These are phyloP conservation scores for Paulownia fortunei DNA, from an alignment of 257 asterid genomes.

Conservation along the genomic window DNA sequence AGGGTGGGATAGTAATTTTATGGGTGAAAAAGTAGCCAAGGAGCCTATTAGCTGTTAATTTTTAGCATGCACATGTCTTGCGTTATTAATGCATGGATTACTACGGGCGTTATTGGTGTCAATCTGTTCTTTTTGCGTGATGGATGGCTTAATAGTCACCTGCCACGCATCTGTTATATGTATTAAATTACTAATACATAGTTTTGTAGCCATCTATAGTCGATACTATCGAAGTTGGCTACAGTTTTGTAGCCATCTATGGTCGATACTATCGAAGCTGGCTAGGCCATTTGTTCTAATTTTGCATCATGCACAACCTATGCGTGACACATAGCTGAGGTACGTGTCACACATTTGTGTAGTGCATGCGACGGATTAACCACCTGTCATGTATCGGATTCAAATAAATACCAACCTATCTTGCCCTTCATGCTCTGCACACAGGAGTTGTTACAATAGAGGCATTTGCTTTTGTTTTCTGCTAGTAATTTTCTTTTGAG, in stretches of 20 bases:
- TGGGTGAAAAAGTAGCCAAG: neutral
- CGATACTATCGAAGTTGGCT: no score
- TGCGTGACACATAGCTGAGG: neutral
- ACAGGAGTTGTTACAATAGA: neutral
- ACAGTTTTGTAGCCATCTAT: no score
- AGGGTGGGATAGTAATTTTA: neutral
- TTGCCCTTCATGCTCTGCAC: neutral
- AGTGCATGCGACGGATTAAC: no score
- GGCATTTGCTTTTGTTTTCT: neutral
- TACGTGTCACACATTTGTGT: neutral
- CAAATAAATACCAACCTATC: no score
- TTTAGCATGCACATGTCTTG: neutral
- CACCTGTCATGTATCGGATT: no score
- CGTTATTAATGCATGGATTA: neutral
- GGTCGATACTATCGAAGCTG: neutral
- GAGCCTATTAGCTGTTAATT: neutral
- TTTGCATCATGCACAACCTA: neutral
- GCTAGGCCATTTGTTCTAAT: neutral
- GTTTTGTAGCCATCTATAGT: neutral
- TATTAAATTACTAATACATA: neutral
- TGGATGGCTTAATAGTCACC: neutral
- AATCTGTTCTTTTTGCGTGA: no score
- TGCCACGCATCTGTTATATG: neutral
- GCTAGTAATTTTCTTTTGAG: neutral
- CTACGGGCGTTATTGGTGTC: no score